Evolutionary conservation across 108 stramenopile genomes (phyloP).

Genomic region (Pelagomonas calceolata): DNA sequence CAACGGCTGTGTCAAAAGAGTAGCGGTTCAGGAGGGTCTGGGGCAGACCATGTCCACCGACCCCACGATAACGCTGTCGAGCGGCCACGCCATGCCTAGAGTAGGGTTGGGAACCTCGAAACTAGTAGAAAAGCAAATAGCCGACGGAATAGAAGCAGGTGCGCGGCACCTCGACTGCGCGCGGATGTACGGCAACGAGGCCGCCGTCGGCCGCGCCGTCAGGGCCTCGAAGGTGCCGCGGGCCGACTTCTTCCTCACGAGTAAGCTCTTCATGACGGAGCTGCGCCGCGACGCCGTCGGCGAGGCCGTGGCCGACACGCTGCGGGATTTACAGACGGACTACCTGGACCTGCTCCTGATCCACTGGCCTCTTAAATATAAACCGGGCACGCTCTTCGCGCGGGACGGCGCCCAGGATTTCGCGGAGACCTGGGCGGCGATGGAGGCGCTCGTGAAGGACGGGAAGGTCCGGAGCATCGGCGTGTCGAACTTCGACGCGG

Average conservation of each 20-base stretch:
- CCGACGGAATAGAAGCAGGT: constrained; percentile 5
- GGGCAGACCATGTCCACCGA: too few relatives aligned
- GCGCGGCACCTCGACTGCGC: constrained; percentile 26
- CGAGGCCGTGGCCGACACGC: not conserved
- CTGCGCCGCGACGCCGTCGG: not conserved
- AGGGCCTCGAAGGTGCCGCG: constrained; percentile 7
- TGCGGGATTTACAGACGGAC: not conserved
- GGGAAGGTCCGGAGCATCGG: constrained; percentile 12
- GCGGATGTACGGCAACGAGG: constrained; percentile 9
- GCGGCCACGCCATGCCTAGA: not conserved
- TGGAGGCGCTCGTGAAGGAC: constrained; percentile 7
- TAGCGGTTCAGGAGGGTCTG: too few relatives aligned
- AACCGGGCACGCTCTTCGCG: not conserved
- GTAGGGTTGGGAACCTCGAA: not conserved
- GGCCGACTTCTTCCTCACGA: constrained; percentile 16
- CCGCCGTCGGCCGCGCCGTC: constrained; percentile 15
- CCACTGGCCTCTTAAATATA: constrained; percentile 14
- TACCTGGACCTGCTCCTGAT: constrained; percentile 26
- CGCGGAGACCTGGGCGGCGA: constrained; percentile 7
- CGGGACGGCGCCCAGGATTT: not conserved
- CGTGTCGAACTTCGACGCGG: constrained; percentile 19
- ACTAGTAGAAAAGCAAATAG: constrained; percentile 9
- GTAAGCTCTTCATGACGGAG: constrained; percentile 7
- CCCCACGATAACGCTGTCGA: not conserved
- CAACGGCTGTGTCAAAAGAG: too few relatives aligned